Base-by-base conservation (phyloP, 2,329 filamentous ascomycete species). In the Talaromyces marneffei region DNA sequence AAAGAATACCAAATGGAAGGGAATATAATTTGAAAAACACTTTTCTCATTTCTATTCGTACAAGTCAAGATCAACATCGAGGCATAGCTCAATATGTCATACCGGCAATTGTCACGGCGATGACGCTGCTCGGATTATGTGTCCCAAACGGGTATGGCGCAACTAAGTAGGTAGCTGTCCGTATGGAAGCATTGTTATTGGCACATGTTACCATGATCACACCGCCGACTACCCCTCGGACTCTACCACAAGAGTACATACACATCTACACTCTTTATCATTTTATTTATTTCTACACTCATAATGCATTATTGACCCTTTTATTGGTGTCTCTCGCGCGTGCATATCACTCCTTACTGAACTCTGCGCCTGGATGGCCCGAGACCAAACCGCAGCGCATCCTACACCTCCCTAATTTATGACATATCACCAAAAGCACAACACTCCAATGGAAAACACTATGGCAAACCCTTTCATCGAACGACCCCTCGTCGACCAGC, bases 401-500 rank as follows among this genome's bases (percentile, higher is more conserved):
- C 10, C 40, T 20, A 35, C 33, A 35, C 48, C 18, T 23, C 18
- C 35, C 48, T 33, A 14, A 23, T 4, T 29, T 10, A 12, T 52
- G 29, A 23, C 44, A 42, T 37, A 42, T 2, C 16, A 20, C 7
- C 37, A 20, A 40, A 4, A 52, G 3, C 16, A 18, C 16, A 12
- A n/a, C 20, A 50, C 2, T 4, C 10, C 44, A 25, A 18, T n/a
- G 3, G 4, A 16, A 33, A 33, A n/a, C 18, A 55, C 42, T 58
- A 77, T 77, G 73, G 61, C 69, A 46, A 75, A 73, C n/a, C 77
- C 79, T 3, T 84, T 79, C 65, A 74, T 83, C 61, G 79, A 77
- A 27, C 76, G 78, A 4, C 73, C 80, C 0, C 68, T 85, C 31
- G 76, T 88, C 56, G 86, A 89, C 72, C 82, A 85, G 65, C 71